phyloP scores from a whole-genome alignment of 2,329 filamentous ascomycete genomes.

The Leptographium radiaticola region DNA sequence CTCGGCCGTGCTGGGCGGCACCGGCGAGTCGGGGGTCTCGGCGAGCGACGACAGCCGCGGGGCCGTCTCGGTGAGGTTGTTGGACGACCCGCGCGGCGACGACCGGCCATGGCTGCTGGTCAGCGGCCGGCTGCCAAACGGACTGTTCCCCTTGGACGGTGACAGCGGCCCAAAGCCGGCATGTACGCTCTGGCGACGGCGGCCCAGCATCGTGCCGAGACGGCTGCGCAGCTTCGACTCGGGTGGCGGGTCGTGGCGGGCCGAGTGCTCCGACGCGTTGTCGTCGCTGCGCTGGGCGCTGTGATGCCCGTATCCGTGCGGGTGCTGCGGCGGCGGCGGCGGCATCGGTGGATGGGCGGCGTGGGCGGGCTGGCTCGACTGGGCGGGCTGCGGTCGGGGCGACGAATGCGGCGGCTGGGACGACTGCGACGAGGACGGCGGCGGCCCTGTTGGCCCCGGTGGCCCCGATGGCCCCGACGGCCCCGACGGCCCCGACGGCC shows the following conservation, averaged over 20 bases:
- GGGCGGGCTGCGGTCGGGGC: conserved; percentile 10
- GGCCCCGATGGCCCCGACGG: neutral
- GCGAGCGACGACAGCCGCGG: conserved; percentile 42
- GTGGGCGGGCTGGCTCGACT: conserved; percentile 2
- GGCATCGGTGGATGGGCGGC: neutral
- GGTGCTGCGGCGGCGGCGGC: conserved; percentile 2
- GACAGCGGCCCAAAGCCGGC: conserved; percentile 45
- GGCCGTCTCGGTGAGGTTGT: conserved; percentile 42
- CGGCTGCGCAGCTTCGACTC: conserved; percentile 48
- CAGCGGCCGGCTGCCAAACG: conserved; percentile 40
- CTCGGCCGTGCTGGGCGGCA: conserved; percentile 18
- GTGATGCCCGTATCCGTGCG: conserved; percentile 1
- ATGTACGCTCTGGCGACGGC: conserved; percentile 54
- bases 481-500: conserved; percentile 14
- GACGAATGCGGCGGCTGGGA: conserved; percentile 11
- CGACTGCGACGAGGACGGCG: neutral
- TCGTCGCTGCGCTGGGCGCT: conserved; percentile 15
- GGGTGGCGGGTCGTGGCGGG: conserved; percentile 25
- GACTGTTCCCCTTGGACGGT: conserved; percentile 34
- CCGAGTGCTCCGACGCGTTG: conserved; percentile 31
- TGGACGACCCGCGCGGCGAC: conserved; percentile 46
- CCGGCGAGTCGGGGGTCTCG: conserved; percentile 37
- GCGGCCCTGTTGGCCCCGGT: neutral
- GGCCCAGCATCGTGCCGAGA: conserved; percentile 56
- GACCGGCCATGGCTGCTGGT: conserved; percentile 46